Conservation (phyloP, 108 stramenopile species). For the Cyclotella sp. region DNA sequence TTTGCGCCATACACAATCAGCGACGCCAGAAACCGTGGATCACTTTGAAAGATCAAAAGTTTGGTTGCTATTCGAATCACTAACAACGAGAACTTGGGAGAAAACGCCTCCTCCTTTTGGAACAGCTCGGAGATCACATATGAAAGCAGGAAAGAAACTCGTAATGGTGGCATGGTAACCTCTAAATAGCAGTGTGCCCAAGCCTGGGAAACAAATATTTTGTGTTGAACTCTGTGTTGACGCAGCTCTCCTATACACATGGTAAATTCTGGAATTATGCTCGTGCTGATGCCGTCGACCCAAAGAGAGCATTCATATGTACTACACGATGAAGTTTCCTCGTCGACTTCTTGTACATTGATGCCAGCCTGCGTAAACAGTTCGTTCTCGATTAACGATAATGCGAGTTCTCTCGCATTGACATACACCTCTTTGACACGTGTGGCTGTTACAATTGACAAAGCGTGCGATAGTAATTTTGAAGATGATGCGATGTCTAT, state of each 20-base stretch:
- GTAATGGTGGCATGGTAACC: slow-evolving; percentile 29
- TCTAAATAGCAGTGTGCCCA: slow-evolving; percentile 21
- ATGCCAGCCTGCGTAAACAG: slow-evolving; percentile 15
- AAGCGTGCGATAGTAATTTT: slow-evolving; percentile 36
- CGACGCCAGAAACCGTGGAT: slow-evolving; percentile 54
- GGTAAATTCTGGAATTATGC: slow-evolving; percentile 31
- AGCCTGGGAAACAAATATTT: slow-evolving; percentile 43
- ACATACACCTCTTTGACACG: slow-evolving; percentile 41
- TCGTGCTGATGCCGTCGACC: slow-evolving; percentile 47
- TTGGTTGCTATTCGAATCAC: slow-evolving; percentile 52
- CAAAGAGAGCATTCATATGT: slow-evolving; percentile 51
- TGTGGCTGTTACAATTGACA: slow-evolving; percentile 25
- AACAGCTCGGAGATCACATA: slow-evolving; percentile 31
- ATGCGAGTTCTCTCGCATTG: slow-evolving; percentile 39
- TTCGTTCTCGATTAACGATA: slow-evolving; percentile 35
- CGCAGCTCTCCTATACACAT: slow-evolving; percentile 22
- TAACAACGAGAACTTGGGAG: slow-evolving; percentile 30
- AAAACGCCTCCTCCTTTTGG: slow-evolving; percentile 3
- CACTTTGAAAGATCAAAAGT: slow-evolving; percentile 38
- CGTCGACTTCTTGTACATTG: background rate
- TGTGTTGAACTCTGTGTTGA: slow-evolving; percentile 42
- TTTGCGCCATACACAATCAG: slow-evolving; percentile 29
- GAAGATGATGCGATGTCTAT: slow-evolving; percentile 17
- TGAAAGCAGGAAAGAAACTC: slow-evolving; percentile 48
- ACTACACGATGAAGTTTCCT: slow-evolving; percentile 12